Base-by-base conservation (phyloP, 1,284 basidiomycete genomes). In the Puccinia triticina region DNA sequence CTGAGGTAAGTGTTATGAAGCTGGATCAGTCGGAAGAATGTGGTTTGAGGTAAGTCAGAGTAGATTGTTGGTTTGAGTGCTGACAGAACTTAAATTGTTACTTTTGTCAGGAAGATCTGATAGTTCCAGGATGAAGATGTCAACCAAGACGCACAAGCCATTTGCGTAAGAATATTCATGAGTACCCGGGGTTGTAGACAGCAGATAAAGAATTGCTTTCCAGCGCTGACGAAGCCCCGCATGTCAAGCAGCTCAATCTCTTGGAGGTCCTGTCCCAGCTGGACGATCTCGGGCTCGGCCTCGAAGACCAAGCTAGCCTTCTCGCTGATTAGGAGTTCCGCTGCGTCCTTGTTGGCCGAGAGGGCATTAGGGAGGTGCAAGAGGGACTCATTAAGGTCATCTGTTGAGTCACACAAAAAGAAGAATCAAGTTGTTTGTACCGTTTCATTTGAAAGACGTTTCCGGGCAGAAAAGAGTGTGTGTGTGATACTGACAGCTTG, bases 151-250 rank as follows among this genome's bases (percentile, higher is more conserved):
- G 84, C 94, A 91, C 40, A 99, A 89, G 86, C 99, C 96, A 86
- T 99, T 99, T 16, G 95, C 98, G 88, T 98, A 99, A 86, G 99
- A 98, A 87, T 94, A 99, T 87, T 98, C 95, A 16, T 93, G 92
- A 16, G 95, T 96, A 37, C 93, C 94, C 82, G 92, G 92, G 0
- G 94, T 97, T 23, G 95, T 96, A 87, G 98, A 99, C 7, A 99
- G 89, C 1, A 98, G 90, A 86, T 97, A 99, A 1, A 99, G 90
- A 71, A 98, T 90, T n/a, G 80, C 34, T 84, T 83, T 5, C 85
- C 85, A 0, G 84, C 83, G 3, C 83, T 85, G 7, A 84, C 84
- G n/a, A 84, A 82, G 3, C 84, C 85, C 16, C 83, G 78, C 67
- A 83, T 82, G 21, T 86, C 83, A 16, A 85, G 81, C 7, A 83